phyloP scores from a whole-genome alignment of 805 yeast genomes.

The Barnettozyma californica region DNA sequence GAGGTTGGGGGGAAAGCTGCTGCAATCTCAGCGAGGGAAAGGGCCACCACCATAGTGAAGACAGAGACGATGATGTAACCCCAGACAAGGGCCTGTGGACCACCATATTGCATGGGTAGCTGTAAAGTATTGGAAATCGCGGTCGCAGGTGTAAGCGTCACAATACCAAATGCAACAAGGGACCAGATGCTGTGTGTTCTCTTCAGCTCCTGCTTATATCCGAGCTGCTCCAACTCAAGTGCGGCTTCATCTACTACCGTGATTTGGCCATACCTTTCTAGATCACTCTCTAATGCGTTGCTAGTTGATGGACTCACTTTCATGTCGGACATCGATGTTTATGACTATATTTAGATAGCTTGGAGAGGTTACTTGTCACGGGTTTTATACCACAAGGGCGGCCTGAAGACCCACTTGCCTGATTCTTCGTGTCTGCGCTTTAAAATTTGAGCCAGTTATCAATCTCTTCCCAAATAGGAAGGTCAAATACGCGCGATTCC shows the following conservation, averaged over 20 bases:
- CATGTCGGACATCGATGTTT: constrained; percentile 1
- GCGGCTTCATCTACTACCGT: constrained; percentile 4
- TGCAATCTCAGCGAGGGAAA: constrained; percentile 28
- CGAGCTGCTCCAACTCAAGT: constrained; percentile 17
- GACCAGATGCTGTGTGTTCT: constrained; percentile 22
- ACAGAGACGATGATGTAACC: constrained; percentile 24
- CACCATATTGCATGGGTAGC: constrained; percentile 22
- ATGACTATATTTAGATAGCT: too few relatives aligned
- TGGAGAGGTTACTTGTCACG: not conserved
- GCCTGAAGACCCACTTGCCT: not conserved
- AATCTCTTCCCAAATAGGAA: not conserved
- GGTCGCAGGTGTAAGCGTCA: constrained; percentile 23
- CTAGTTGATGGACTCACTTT: not conserved
- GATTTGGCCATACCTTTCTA: not conserved
- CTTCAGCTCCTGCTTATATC: constrained; percentile 24
- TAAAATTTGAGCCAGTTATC: not conserved
- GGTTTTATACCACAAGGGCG: not conserved
- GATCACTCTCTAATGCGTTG: not conserved
- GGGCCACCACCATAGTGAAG: constrained; percentile 23
- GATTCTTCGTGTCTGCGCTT: not conserved
- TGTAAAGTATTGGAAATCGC: constrained; percentile 25
- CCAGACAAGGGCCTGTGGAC: constrained; percentile 25
- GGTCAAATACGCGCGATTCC: constrained; percentile 1
- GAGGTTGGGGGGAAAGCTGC: constrained; percentile 30
- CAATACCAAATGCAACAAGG: constrained; percentile 23